Percentiles rank a stretch among this genome's conserved stretches.
Conservation (phyloP, 768 basidiomycete species). For the Chiua virens region DNA sequence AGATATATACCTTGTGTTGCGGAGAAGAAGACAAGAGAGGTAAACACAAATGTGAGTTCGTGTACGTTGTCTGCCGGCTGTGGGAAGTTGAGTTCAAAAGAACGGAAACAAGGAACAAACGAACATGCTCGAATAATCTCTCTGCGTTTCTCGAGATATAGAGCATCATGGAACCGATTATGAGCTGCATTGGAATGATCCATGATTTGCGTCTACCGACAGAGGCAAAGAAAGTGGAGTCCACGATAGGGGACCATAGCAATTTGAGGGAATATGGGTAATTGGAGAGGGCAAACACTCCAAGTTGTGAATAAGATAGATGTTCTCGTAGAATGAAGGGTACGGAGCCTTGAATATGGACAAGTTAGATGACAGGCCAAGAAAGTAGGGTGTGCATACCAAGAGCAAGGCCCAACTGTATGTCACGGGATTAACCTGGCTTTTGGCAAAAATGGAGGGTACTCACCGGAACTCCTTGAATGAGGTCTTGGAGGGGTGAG, state of each 20-base stretch:
- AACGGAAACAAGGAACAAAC: conserved; percentile 14
- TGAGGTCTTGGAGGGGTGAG: conserved; percentile 51
- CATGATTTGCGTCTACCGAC: conserved; percentile 96
- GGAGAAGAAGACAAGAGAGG: conserved; percentile 88
- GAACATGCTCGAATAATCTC: conserved; percentile 75
- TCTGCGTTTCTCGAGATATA: conserved; percentile 75
- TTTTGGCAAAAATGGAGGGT: conserved; percentile 7
- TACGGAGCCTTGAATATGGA: conserved; percentile 67
- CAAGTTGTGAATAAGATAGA: conserved; percentile 95
- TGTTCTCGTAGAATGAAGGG: conserved; percentile 96
- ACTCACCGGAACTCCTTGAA: conserved; percentile 89
- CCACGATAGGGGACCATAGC: conserved; percentile 96
- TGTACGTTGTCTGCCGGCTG: conserved; percentile 82
- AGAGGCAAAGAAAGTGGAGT: conserved; percentile 78
- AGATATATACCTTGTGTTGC: conserved; percentile 84
- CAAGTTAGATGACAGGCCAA: conserved; percentile 3
- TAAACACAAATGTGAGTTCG: conserved; percentile 82
- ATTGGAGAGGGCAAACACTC: conserved; percentile 87
- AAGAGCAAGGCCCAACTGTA: conserved; percentile 83
- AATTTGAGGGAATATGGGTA: conserved; percentile 98
- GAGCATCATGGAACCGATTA: conserved; percentile 83
- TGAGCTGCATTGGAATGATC: conserved; percentile 96
- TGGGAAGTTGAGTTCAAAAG: conserved; percentile 8
- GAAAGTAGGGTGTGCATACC: conserved; percentile 42
- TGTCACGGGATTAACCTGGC: conserved; percentile 5